Conservation (phyloP, 208 protist genomes). For the Trypanosoma vivax region DNA sequence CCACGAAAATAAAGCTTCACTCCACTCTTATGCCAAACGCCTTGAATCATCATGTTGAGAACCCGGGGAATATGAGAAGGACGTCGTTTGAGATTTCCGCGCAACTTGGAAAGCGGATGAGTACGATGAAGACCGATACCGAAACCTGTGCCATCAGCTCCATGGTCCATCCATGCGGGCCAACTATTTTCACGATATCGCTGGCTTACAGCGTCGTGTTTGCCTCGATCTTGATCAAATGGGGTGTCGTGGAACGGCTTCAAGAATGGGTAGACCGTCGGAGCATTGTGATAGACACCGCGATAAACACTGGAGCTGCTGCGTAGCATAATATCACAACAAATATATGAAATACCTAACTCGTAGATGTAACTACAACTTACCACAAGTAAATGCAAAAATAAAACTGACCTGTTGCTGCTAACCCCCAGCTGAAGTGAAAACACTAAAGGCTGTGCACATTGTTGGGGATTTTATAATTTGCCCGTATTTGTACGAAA, state of each 20-base stretch:
- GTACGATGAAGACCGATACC: conserved; percentile 79
- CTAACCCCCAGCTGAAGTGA: too few relatives aligned
- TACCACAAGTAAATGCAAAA: not conserved
- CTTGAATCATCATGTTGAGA: conserved; percentile 87
- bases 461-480: too few relatives aligned
- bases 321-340: conserved; percentile 16
- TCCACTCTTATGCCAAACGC: conserved; percentile 87
- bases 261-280: conserved; percentile 73
- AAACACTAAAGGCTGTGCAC: too few relatives aligned
- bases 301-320: conserved; percentile 16
- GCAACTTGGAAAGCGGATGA: conserved; percentile 75
- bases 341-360: not conserved
- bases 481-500: too few relatives aligned
- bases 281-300: conserved; percentile 82
- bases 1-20: conserved; percentile 85
- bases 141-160: conserved; percentile 77
- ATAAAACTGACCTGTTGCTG: too few relatives aligned
- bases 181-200: conserved; percentile 35
- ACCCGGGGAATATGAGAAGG: conserved; percentile 67
- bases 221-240: conserved; percentile 66
- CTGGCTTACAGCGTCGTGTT: conserved; percentile 43
- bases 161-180: conserved; percentile 86
- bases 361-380: not conserved
- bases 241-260: conserved; percentile 88
- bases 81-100: conserved; percentile 60